Evolutionary conservation across 441 rosid species (phyloP), one percentile per base, ranked within the genome.

Genomic region (Gossypium aridum): DNA sequence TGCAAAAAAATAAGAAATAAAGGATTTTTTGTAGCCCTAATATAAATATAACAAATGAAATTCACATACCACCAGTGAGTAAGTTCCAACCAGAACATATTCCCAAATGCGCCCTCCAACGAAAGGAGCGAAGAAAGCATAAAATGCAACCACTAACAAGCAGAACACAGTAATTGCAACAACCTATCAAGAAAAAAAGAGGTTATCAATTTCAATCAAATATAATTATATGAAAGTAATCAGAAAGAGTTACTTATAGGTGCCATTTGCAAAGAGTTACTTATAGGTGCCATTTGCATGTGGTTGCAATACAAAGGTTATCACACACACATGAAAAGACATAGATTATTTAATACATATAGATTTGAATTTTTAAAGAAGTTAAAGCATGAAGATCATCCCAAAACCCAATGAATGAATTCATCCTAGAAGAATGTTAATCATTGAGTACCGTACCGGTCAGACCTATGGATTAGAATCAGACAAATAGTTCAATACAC

Each of bases 151-250:
- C 70, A 83, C 88, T 78, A 90, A 76, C 71, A 88, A 84, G 81
- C 92, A 88, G 82, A 87, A 90, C 72, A 90, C 92, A 1, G 95
- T 90, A 73, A 88, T 87, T 34, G 95, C 95, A 80, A 90, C 83
- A 80, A 90, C 92, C 95, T 90, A 55, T 73, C 78, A 76, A 73
- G 64, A 43, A 25, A 75, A 25, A 16, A 62, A 55, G 7, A 47
- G 69, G 62, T 74, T 49, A 75, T 14, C 75, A 66, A 65, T 17
- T n/a, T 25, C 69, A 51, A 55, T 56, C 73, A 71, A 62, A 55
- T 49, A 54, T 55, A 65, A 25, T 51, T 47, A 71, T 16, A 72
- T 3, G 54, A 26, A 51, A 45, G 22, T 37, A 34, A 23, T 34
- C 23, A 7, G 12, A 7, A 68, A 75, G 39, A 4, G 28, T 59